Percentiles rank a stretch among this genome's conserved stretches.
Conservation (phyloP, 2,329 filamentous ascomycete species). For the Paracoccidioides lutzii region DNA sequence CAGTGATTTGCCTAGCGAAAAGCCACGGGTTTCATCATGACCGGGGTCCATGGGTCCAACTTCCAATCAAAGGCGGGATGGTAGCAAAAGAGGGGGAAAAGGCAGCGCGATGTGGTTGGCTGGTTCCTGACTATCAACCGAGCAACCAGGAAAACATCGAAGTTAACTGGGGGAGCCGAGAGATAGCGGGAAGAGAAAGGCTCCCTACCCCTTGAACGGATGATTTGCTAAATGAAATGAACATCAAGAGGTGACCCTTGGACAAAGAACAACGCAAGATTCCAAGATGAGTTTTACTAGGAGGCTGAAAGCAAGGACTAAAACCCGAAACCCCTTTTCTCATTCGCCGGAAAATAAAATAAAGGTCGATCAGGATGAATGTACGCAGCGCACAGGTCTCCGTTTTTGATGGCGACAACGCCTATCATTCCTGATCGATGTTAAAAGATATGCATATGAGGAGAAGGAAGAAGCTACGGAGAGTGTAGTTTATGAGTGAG, state of each 20-base stretch:
- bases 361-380: background rate
- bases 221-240: background rate
- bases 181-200: background rate
- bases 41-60: too few relatives aligned
- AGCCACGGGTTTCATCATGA: background rate
- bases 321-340: background rate
- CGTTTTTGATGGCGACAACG: background rate
- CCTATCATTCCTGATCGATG: too few relatives aligned
- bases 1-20: background rate
- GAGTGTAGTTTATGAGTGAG: too few relatives aligned
- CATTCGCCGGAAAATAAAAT: background rate
- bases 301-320: background rate
- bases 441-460: too few relatives aligned
- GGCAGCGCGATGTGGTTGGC: background rate
- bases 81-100: background rate
- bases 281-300: background rate
- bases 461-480: too few relatives aligned
- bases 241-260: background rate
- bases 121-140: background rate
- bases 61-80: background rate
- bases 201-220: background rate
- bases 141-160: background rate
- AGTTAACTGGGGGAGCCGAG: background rate
- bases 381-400: too few relatives aligned
- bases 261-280: background rate